Evolutionary conservation across 805 yeast species (phyloP), one percentile per base, ranked within the genome.

Genomic region (Saccharomycopsis schoenii): DNA sequence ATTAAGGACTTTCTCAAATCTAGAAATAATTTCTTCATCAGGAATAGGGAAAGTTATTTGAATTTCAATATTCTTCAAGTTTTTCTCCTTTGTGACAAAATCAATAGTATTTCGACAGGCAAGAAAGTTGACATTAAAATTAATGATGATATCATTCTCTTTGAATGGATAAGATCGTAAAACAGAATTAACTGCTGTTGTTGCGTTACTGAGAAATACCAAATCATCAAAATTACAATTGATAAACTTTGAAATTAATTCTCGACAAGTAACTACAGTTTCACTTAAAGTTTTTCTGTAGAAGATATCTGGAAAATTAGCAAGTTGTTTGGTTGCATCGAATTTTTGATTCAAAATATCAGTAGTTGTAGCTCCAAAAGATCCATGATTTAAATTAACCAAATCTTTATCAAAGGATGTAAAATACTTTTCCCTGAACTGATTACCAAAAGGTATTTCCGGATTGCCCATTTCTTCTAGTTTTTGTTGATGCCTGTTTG

Each of bases 311-410:
- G 89, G 84, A 63, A 72, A 77, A 4, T 63, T 60, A 34, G 70
- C 67, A 51, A 74, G 74, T 52, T 69, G 63, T 39, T 71, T 62
- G 29, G 71, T 58, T 19, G 66, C 67, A 56, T 70, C 65, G 40
- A 70, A 62, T 62, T 72, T 78, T 14, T 70, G 72, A 0, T 78
- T 77, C 25, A 74, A 65, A 1, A 85, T 82, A 4, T 76, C 72
- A 9, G 68, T 72, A 0, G 90, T 87, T 2, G 80, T 74, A 1
- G 78, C 72, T 1, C 90, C 91, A 67, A 71, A 86, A 0, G 88
- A 80, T 8, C 90, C 90, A 68, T 85, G 85, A 70, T 86, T 86
- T 55, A 84, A 77, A 15, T 81, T 80, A 3, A 69, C 68, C 9
- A 75, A 74, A 1, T 69, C 74, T 1, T 73, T 66, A 39, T 72